phyloP scores from a whole-genome alignment of 2,329 filamentous ascomycete genomes.

The Coniosporium tulheliwenetii region DNA sequence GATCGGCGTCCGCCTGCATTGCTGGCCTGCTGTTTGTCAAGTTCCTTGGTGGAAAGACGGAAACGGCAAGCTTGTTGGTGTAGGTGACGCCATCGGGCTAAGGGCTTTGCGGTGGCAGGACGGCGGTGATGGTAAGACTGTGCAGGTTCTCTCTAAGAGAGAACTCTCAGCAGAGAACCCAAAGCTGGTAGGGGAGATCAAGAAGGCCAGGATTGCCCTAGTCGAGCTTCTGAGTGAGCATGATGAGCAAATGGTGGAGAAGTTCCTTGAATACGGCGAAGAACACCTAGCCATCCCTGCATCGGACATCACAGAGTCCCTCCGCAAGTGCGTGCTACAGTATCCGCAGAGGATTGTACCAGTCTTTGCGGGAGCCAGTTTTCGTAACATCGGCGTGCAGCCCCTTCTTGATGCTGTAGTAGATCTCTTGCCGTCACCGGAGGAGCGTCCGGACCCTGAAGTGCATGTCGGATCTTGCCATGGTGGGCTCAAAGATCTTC shows the following conservation, averaged over 20 bases:
- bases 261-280: slow-evolving; percentile 63
- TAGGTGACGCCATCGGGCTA: slow-evolving; percentile 69
- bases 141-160: slow-evolving; percentile 40
- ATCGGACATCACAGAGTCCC: slow-evolving; percentile 51
- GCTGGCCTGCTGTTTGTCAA: slow-evolving; percentile 83
- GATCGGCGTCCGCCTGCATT: slow-evolving; percentile 61
- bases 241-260: slow-evolving; percentile 73
- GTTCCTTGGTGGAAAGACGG: slow-evolving; percentile 79
- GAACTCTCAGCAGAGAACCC: slow-evolving; percentile 35
- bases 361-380: slow-evolving; percentile 81
- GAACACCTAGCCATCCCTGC: slow-evolving; percentile 53
- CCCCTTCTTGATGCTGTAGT: slow-evolving; percentile 78
- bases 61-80: slow-evolving; percentile 61
- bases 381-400: slow-evolving; percentile 87
- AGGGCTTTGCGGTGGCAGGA: slow-evolving; percentile 60
- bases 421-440: slow-evolving; percentile 72
- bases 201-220: slow-evolving; percentile 58
- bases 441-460: slow-evolving; percentile 64
- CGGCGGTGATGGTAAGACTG: slow-evolving; percentile 47
- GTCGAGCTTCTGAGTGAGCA: slow-evolving; percentile 77
- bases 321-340: slow-evolving; percentile 55
- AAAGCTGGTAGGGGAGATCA: slow-evolving; percentile 48
- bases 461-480: slow-evolving; percentile 48
- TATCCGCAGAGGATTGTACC: slow-evolving; percentile 63
- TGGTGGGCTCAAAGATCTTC: slow-evolving; percentile 34